Evolutionary conservation across 305 asterid species (phyloP).

Genomic region (Ajuga reptans): DNA sequence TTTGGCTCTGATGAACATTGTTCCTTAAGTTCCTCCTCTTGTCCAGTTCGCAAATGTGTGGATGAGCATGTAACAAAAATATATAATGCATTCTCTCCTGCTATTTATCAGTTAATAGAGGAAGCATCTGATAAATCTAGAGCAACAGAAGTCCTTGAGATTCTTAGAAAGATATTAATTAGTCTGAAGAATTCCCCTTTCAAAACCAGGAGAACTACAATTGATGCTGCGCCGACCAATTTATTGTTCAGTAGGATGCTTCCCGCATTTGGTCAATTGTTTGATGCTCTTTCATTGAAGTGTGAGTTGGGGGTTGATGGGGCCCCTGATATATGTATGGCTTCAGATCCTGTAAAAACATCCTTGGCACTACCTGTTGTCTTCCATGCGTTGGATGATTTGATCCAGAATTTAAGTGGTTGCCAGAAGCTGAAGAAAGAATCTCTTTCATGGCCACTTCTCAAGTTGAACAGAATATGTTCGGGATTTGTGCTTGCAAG

Average conservation of each 20-base stretch:
- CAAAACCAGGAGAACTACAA: conserved; percentile 58
- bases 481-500: conserved; percentile 85
- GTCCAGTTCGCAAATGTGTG: conserved; percentile 74
- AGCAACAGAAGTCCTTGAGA: conserved; percentile 46
- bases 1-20: conserved; percentile 55
- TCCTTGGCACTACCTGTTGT: conserved; percentile 73
- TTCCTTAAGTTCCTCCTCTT: conserved; percentile 64
- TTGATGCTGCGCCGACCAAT: conserved; percentile 36
- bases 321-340: conserved; percentile 44
- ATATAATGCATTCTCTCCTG: conserved; percentile 55
- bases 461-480: conserved; percentile 72
- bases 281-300: conserved; percentile 75
- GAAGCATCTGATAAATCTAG: conserved; percentile 37
- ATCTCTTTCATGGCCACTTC: conserved; percentile 72
- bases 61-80: conserved; percentile 80
- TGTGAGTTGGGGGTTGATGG: conserved; percentile 38
- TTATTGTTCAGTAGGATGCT: conserved; percentile 35
- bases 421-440: conserved; percentile 40
- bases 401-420: conserved; percentile 41
- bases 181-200: conserved; percentile 63
- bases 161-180: conserved; percentile 44
- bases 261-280: conserved; percentile 53
- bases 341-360: conserved; percentile 72
- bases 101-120: conserved; percentile 47
- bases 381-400: conserved; percentile 85